phyloP scores from a whole-genome alignment of 495 filamentous ascomycete species.

The Hypoxylon trugodes region DNA sequence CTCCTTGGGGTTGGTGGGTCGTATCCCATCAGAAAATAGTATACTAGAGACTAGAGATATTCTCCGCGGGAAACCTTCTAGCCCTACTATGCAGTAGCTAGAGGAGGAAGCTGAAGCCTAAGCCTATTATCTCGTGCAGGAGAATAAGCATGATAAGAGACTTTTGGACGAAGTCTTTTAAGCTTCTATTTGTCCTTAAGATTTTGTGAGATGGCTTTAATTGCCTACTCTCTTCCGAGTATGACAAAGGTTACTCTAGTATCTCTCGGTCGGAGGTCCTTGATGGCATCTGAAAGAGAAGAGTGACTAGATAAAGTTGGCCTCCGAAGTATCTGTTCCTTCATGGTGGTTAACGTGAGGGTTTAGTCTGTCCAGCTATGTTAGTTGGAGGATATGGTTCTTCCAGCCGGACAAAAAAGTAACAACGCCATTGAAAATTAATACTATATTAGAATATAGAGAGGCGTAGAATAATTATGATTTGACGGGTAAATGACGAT shows the following conservation, averaged over 20 bases:
- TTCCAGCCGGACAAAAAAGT: background rate
- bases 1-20: background rate
- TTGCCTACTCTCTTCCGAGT: conserved; percentile 1
- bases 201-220: conserved; percentile 7
- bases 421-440: background rate
- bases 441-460: conserved; percentile 2
- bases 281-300: background rate
- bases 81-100: background rate
- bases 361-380: background rate
- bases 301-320: background rate
- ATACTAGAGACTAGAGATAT: background rate
- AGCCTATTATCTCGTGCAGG: background rate
- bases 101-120: background rate
- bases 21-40: conserved; percentile 3
- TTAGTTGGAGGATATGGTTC: background rate
- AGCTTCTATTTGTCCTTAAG: conserved; percentile 5
- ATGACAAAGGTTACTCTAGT: conserved; percentile 3
- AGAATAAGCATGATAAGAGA: background rate
- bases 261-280: conserved; percentile 15
- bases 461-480: too few relatives aligned
- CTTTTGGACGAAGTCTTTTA: background rate
- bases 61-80: background rate
- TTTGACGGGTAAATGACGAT: too few relatives aligned
- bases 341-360: background rate
- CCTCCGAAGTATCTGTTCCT: background rate